Evolutionary conservation across 2,329 filamentous ascomycete species (phyloP), one percentile per base, ranked within the genome.

Genomic region (Raffaelea deltoideospora): DNA sequence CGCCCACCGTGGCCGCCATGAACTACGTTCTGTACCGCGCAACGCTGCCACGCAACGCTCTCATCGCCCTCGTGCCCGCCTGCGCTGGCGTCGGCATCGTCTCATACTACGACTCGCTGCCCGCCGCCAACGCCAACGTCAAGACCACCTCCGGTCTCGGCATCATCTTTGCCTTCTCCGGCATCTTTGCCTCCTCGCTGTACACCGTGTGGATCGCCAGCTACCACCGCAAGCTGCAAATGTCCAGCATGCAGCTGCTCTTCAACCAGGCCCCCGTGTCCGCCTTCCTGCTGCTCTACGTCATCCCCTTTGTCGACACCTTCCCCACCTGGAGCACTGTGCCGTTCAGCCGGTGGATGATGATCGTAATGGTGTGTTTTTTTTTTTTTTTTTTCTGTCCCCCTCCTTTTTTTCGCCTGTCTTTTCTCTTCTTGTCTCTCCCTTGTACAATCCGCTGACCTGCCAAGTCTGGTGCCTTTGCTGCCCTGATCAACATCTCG

Each of bases 181-280:
- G 76, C 34, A 74, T 80, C 10, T 63, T 77, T 36, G 73, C 74
- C 14, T 78, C 72, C 23, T 74, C 73, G 2, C 54, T 80, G 14
- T 81, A 81, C 53, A 80, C 76, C 0, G 69, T 80, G 41, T 79
- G 73, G 72, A 77, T 80, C 48, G 65, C 69, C 35, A 68, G 65
- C 48, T 79, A 75, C 49, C 72, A 79, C 51, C 66, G 70, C 42
- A 76, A 71, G 53, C 62, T 79, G 18, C 64, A 74, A 42, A 72
- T 79, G 58, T 69, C 66, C 44, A 79, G 73, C 54, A 76, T 78
- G 67, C 77, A 81, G 57, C 58, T 82, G 23, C 62, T 82, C 10
- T 72, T 72, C 56, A 79, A 78, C 53, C 76, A 80, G 53, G 72
- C 76, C 2, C 74, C 76, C 2, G 58, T 78, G 3, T 71, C 73